Conservation (phyloP, 2,329 filamentous ascomycete species). For the Elsinoe batatas region DNA sequence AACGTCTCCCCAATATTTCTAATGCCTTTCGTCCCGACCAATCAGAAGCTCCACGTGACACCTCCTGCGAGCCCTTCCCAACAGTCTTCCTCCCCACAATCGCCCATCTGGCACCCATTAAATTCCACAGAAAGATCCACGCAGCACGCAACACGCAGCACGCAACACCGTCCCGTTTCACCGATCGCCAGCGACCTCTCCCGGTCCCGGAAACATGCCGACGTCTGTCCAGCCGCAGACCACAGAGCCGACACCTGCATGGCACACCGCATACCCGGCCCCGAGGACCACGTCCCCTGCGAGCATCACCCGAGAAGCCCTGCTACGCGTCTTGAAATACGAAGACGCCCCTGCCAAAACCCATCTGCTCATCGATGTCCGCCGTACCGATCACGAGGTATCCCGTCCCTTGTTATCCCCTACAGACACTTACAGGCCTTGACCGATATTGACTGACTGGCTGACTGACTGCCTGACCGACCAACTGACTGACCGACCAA, state of each 20-base stretch:
- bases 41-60: not conserved
- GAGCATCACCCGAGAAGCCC: not conserved
- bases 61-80: not conserved
- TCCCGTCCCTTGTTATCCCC: not conserved
- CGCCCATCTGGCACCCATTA: not conserved
- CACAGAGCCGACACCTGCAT: not conserved
- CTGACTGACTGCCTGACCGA: not conserved
- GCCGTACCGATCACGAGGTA: slow-evolving; percentile 6
- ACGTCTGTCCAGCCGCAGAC: not conserved
- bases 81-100: not conserved
- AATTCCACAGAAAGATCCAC: too few species aligned
- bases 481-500: too few species aligned
- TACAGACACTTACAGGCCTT: too few species aligned
- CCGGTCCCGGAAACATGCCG: not conserved
- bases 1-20: too few species aligned
- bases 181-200: not conserved
- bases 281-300: not conserved
- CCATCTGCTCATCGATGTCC: not conserved
- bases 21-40: not conserved
- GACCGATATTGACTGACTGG: not conserved
- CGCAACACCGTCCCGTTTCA: not conserved
- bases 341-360: not conserved
- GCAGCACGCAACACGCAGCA: not conserved
- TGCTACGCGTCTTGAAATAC: not conserved
- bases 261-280: not conserved